Conservation (phyloP, 2,329 filamentous ascomycete species). For the Cryphonectria parasitica region DNA sequence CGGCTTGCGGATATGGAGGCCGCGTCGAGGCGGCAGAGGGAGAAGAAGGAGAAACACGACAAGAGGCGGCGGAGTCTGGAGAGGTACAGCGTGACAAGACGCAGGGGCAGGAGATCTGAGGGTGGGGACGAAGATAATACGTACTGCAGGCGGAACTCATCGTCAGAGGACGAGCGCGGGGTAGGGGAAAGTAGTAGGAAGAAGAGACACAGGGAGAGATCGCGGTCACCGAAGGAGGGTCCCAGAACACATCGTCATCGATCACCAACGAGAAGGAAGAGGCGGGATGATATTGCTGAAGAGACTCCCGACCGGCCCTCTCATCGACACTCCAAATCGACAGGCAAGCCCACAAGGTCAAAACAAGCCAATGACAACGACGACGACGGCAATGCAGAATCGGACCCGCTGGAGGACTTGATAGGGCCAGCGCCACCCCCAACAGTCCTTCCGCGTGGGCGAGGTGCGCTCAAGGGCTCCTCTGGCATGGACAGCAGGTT, state of each 20-base stretch:
- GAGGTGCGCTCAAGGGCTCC: slow-evolving; percentile 64
- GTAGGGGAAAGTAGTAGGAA: slow-evolving; percentile 26
- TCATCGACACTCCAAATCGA: slow-evolving; percentile 5
- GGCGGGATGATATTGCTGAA: neutral
- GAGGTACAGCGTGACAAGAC: slow-evolving; percentile 22
- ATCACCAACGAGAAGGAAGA: slow-evolving; percentile 16
- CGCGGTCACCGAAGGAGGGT: slow-evolving; percentile 25
- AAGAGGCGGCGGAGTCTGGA: slow-evolving; percentile 26
- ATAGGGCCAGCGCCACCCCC: slow-evolving; percentile 73
- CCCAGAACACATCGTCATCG: slow-evolving; percentile 25
- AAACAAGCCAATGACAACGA: slow-evolving; percentile 32
- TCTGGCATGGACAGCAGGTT: slow-evolving; percentile 83
- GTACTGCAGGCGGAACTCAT: slow-evolving; percentile 29
- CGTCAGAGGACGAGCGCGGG: slow-evolving; percentile 35
- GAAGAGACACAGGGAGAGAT: slow-evolving; percentile 22
- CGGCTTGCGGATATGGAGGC: slow-evolving; percentile 23
- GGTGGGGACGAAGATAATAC: slow-evolving; percentile 12
- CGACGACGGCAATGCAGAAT: slow-evolving; percentile 47
- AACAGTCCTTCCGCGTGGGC: slow-evolving; percentile 64
- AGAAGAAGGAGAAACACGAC: slow-evolving; percentile 19
- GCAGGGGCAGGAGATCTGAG: neutral
- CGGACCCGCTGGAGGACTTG: slow-evolving; percentile 75
- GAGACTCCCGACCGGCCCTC: slow-evolving; percentile 14
- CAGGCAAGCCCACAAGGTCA: slow-evolving; percentile 11
- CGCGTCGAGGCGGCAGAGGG: slow-evolving; percentile 20